phyloP scores from a whole-genome alignment of 208 protist species.

The Leishmania turanica region DNA sequence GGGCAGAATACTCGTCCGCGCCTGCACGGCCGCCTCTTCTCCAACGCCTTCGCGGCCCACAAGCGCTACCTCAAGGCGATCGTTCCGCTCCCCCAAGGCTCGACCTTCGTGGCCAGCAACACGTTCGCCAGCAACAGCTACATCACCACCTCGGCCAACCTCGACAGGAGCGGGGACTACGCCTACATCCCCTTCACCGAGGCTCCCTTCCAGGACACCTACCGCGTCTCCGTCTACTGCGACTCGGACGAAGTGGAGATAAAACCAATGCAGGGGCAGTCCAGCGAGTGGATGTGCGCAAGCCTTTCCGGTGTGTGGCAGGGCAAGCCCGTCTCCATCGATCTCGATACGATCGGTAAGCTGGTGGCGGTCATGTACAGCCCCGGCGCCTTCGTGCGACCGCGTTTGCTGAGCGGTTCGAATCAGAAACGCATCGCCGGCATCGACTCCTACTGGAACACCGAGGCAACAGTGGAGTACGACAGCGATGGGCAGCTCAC shows the following conservation, averaged over 20 bases:
- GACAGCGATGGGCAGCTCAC: slow-evolving; percentile 49
- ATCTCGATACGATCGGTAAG: slow-evolving; percentile 56
- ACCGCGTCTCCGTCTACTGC: slow-evolving; percentile 86
- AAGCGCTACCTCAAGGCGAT: slow-evolving; percentile 88
- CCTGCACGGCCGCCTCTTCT: slow-evolving; percentile 88
- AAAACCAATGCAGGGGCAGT: slow-evolving; percentile 41
- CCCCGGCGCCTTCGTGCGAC: slow-evolving; percentile 65
- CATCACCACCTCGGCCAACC: slow-evolving; percentile 77
- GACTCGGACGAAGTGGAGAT: slow-evolving; percentile 82
- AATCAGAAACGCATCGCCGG: slow-evolving; percentile 69
- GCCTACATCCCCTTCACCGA: slow-evolving; percentile 92
- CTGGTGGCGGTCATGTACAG: slow-evolving; percentile 74
- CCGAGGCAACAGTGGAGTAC: slow-evolving; percentile 79
- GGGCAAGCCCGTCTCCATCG: slow-evolving; percentile 56
- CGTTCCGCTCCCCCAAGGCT: slow-evolving; percentile 85
- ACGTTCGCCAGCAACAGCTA: slow-evolving; percentile 86
- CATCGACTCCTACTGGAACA: slow-evolving; percentile 88
- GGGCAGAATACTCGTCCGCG: slow-evolving; percentile 75
- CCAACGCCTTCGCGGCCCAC: slow-evolving; percentile 63
- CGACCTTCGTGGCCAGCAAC: slow-evolving; percentile 89
- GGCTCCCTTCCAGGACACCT: slow-evolving; percentile 73
- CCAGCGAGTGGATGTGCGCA: slow-evolving; percentile 71
- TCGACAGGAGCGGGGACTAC: slow-evolving; percentile 70
- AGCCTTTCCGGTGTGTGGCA: slow-evolving; percentile 58
- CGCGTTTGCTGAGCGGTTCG: slow-evolving; percentile 49